These are phyloP conservation scores for Chaetomiaceae sp. DNA, from an alignment of 2,329 filamentous ascomycete species.

Conservation along the genomic window DNA sequence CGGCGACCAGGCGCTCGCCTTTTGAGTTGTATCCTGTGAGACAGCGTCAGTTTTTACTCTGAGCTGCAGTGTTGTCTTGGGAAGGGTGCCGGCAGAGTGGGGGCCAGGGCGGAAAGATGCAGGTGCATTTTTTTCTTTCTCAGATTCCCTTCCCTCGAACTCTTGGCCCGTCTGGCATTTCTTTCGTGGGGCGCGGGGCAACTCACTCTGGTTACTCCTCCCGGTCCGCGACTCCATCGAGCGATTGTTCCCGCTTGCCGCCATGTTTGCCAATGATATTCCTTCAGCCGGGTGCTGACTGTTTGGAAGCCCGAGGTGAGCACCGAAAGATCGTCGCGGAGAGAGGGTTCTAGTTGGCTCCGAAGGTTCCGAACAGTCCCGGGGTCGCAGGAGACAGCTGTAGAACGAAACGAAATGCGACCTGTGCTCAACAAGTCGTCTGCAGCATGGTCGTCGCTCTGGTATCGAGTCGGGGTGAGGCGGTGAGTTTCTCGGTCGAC, in stretches of 20 bases:
- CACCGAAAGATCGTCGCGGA: conserved; percentile 13
- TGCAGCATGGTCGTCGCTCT: conserved; percentile 12
- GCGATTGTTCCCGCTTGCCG: conserved; percentile 37
- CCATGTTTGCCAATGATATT: conserved; percentile 20
- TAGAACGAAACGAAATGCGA: conserved; percentile 5
- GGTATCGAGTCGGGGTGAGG: conserved; percentile 1
- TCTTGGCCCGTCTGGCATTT: conserved; percentile 14
- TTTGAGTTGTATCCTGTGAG: conserved; percentile 79
- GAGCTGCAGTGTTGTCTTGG: conserved; percentile 26
- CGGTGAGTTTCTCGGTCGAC: conserved; percentile 6
- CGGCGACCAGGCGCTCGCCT: conserved; percentile 91
- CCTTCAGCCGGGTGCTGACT: neutral
- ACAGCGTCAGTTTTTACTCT: conserved; percentile 37
- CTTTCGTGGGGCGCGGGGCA: neutral
- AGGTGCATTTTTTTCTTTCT: neutral
- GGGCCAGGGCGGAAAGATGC: conserved; percentile 6
- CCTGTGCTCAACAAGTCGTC: conserved; percentile 1
- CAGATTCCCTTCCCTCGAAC: conserved; percentile 6
- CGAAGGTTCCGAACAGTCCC: neutral
- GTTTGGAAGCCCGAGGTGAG: conserved; percentile 21
- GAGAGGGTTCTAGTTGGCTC: neutral
- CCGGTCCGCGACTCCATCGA: conserved; percentile 72
- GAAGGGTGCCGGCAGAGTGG: neutral
- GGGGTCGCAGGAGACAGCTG: neutral
- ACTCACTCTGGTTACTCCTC: conserved; percentile 77